Evolutionary conservation across 495 filamentous ascomycete genomes (phyloP).

Genomic region (Astrothelium macrocarpum): DNA sequence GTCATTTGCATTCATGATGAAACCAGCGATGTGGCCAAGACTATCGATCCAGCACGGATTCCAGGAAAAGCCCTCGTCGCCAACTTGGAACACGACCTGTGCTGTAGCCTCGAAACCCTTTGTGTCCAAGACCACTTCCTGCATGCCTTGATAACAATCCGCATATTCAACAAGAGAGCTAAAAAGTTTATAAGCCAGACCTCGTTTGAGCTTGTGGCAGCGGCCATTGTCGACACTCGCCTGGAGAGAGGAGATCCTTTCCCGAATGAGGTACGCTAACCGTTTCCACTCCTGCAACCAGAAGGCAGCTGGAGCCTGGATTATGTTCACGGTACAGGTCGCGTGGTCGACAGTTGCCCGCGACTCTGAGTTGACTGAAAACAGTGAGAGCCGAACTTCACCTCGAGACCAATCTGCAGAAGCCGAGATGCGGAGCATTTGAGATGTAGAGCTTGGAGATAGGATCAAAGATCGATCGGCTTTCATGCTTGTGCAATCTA

Average conservation of each 20-base stretch:
- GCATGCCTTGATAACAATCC: slow-evolving; percentile 57
- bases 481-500: slow-evolving; percentile 54
- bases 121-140: slow-evolving; percentile 68
- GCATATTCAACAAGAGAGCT: slow-evolving; percentile 61
- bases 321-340: slow-evolving; percentile 38
- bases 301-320: slow-evolving; percentile 10
- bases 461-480: slow-evolving; percentile 65
- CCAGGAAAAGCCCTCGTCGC: background rate
- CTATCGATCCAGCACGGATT: slow-evolving; percentile 11
- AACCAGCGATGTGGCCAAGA: slow-evolving; percentile 5
- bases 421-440: slow-evolving; percentile 29
- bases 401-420: slow-evolving; percentile 19
- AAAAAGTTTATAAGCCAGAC: slow-evolving; percentile 72
- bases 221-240: slow-evolving; percentile 24
- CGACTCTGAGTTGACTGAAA: slow-evolving; percentile 37
- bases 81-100: slow-evolving; percentile 34
- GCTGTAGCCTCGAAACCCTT: slow-evolving; percentile 61
- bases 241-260: slow-evolving; percentile 37
- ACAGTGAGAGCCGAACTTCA: slow-evolving; percentile 23
- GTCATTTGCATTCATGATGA: slow-evolving; percentile 11
- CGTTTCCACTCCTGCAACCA: slow-evolving; percentile 40
- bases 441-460: slow-evolving; percentile 35
- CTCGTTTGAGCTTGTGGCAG: slow-evolving; percentile 41
- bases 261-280: slow-evolving; percentile 37
- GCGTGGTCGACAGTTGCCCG: slow-evolving; percentile 44